These are phyloP conservation scores for Prunella vulgaris DNA, from an alignment of 257 asterid species.

Conservation along the genomic window DNA sequence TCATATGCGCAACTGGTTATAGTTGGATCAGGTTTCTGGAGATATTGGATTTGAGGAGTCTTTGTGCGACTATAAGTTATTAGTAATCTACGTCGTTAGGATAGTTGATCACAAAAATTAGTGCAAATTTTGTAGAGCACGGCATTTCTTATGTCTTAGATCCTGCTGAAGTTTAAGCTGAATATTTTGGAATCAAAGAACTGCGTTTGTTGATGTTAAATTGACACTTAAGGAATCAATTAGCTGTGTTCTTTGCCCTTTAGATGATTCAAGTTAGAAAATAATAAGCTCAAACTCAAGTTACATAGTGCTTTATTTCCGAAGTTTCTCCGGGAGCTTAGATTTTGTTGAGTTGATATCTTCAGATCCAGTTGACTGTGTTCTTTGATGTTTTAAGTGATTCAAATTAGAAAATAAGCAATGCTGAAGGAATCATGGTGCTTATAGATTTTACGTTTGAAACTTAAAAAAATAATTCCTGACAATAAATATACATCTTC, in stretches of 20 bases:
- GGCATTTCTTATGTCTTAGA: constrained; percentile 14
- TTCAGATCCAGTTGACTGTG: background rate
- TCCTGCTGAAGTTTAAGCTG: background rate
- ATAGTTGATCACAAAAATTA: background rate
- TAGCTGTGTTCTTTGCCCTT: background rate
- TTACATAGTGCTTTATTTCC: background rate
- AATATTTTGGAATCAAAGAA: background rate
- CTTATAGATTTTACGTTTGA: background rate
- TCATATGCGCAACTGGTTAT: background rate
- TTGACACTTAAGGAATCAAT: background rate
- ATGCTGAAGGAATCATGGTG: constrained; percentile 2
- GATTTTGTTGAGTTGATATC: constrained; percentile 8
- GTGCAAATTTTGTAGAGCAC: background rate
- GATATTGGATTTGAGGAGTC: constrained; percentile 18
- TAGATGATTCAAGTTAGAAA: background rate
- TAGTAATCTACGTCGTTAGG: background rate
- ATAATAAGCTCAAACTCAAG: background rate
- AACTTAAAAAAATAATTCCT: background rate
- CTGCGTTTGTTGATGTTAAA: background rate
- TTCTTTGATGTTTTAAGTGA: background rate
- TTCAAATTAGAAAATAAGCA: background rate
- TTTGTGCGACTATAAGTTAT: background rate
- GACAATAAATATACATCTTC: background rate
- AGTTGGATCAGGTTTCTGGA: constrained; percentile 7
- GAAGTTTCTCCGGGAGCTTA: background rate